These are phyloP conservation scores for Leishmania aethiopica DNA, from an alignment of 208 protist species.

Conservation along the genomic window DNA sequence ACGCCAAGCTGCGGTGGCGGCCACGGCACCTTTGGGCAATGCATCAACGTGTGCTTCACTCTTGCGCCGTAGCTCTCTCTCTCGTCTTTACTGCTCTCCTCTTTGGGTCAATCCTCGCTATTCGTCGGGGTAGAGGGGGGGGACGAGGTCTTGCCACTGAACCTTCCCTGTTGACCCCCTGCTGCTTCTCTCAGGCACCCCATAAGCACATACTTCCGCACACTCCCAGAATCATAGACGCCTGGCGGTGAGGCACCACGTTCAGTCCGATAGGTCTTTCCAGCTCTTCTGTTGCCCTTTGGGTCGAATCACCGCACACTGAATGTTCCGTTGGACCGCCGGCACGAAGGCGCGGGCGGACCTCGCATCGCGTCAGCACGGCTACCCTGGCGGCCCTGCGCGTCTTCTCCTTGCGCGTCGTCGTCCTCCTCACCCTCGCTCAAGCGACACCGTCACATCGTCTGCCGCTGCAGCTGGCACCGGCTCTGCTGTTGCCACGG, in stretches of 20 bases:
- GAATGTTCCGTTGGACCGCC: slow-evolving; percentile 59
- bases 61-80: background rate
- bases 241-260: background rate
- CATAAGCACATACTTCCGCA: background rate
- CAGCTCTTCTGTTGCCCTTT: background rate
- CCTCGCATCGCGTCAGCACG: slow-evolving; percentile 24
- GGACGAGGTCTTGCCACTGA: background rate
- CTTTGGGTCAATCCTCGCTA: background rate
- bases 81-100: background rate
- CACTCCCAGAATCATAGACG: background rate
- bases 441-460: background rate
- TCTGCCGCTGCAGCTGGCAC: background rate
- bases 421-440: background rate
- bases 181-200: background rate
- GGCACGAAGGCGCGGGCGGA: slow-evolving; percentile 43
- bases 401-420: slow-evolving; percentile 20
- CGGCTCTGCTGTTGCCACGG: background rate
- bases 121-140: background rate
- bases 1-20: background rate
- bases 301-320: background rate
- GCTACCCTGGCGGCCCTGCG: background rate
- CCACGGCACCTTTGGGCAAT: background rate
- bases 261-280: background rate
- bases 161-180: background rate
- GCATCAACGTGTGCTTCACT: background rate